A percentile compares a stretch with the other conserved stretches of the same genome.
These are phyloP conservation scores for Tuber microsphaerosporum DNA, from an alignment of 495 filamentous ascomycete species.

Conservation along the genomic window DNA sequence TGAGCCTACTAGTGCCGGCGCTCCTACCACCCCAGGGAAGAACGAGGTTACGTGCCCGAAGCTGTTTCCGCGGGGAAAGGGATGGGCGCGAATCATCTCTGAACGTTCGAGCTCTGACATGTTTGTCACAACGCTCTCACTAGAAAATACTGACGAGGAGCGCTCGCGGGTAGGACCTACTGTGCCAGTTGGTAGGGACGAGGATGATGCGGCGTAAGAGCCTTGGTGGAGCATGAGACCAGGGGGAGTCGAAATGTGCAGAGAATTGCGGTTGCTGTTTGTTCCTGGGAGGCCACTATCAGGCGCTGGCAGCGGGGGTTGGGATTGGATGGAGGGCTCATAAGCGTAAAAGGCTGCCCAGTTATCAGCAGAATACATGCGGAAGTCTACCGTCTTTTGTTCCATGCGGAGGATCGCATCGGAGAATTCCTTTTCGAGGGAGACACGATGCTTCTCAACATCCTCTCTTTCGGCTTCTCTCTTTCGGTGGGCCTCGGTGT, in stretches of 20 bases:
- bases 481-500: constrained; percentile 23
- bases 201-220: constrained; percentile 14
- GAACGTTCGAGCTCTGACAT: constrained; percentile 36
- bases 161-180: constrained; percentile 24
- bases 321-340: constrained; percentile 32
- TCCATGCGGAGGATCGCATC: constrained; percentile 37
- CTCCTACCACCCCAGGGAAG: not conserved
- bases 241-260: constrained; percentile 32
- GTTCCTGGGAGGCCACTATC: constrained; percentile 20
- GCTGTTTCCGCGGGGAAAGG: constrained; percentile 14
- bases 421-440: constrained; percentile 35
- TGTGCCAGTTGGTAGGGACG: not conserved
- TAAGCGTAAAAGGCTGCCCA: constrained; percentile 32
- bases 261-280: constrained; percentile 29
- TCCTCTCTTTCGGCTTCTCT: constrained; percentile 28
- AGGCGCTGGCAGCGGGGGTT: constrained; percentile 30
- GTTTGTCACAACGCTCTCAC: constrained; percentile 39
- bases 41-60: not conserved
- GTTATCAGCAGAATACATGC: constrained; percentile 28
- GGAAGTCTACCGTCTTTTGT: constrained; percentile 33
- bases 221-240: constrained; percentile 27
- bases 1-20: not conserved
- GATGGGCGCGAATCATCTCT: constrained; percentile 21
- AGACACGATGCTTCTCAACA: constrained; percentile 24
- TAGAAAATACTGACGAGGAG: constrained; percentile 38